Conservation (phyloP, 2,329 filamentous ascomycete genomes). For the Cytospora piceae region DNA sequence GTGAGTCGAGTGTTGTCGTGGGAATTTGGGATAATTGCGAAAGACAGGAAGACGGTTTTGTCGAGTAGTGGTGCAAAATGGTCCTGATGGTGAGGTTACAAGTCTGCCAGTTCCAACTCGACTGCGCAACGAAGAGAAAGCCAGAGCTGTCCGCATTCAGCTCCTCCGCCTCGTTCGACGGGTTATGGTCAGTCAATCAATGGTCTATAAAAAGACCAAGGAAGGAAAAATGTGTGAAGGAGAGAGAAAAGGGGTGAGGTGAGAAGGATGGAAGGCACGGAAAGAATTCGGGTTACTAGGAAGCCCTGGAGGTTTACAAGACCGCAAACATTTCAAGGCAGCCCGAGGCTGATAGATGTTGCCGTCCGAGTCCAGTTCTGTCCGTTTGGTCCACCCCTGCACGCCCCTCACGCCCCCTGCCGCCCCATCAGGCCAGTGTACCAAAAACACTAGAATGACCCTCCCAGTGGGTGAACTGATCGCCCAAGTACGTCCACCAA, state of each 20-base stretch:
- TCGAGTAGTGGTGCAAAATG: slow-evolving; percentile 14
- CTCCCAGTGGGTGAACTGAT: neutral
- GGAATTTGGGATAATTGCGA: neutral
- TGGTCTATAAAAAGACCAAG: slow-evolving; percentile 4
- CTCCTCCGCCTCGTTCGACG: slow-evolving; percentile 24
- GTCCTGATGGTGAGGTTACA: neutral
- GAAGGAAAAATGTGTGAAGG: neutral
- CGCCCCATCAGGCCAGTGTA: neutral
- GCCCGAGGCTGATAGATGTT: neutral
- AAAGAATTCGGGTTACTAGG: neutral
- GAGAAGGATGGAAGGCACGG: neutral
- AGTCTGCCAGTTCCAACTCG: slow-evolving; percentile 24
- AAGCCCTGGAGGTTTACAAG: slow-evolving; percentile 13
- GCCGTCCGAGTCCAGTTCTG: neutral
- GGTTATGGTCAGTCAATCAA: neutral
- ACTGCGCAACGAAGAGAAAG: slow-evolving; percentile 29
- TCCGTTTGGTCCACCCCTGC: neutral
- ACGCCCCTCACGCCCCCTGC: neutral
- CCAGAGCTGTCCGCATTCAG: slow-evolving; percentile 29
- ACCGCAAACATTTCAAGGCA: slow-evolving; percentile 23
- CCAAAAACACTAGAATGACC: neutral
- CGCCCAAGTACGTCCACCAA: neutral
- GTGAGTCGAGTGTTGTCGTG: neutral
- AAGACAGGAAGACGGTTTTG: slow-evolving; percentile 7
- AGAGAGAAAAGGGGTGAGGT: neutral